Evolutionary conservation across 2,329 filamentous ascomycete genomes (phyloP), one percentile per base, ranked within the genome.

Genomic region (Lasiodiplodia gonubiensis): DNA sequence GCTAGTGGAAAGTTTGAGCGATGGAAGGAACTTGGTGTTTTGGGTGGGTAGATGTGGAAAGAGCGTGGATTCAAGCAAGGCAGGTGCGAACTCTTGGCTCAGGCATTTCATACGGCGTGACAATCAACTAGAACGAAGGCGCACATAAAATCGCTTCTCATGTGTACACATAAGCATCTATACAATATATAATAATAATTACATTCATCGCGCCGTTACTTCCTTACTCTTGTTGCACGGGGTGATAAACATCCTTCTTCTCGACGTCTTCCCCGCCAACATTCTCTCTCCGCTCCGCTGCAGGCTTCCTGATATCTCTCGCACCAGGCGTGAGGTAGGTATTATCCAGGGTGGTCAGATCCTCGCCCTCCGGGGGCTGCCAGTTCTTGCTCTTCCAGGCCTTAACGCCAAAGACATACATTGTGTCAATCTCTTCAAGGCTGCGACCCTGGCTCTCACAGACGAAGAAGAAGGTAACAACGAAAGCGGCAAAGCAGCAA

Each of bases 331-430:
- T 76, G 57, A 79, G 66, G 64, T 76, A 78, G 1, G 72, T 76
- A 59, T 71, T 74, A 57, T 79, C 76, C 33, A 77, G 37, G 30
- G 71, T 74, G 1, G 75, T 75, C 61, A 79, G 67, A 8, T 75
- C 76, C 59, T 79, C 76, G 33, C 76, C 76, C 61, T 76, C 73
- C 4, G 75, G 71, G 14, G 73, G 74, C 12, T 73, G 59, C 86
- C 86, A 91, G 69, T 84, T 80, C 54, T 80, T 75, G 71, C 87
- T 89, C 81, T 88, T 86, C 78, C 74, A 69, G 70, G 89, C 88
- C 70, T 80, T 85, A 42, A 91, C 86, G 18, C 79, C 79, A 66
- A 88, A 81, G 37, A 90, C 80, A 70, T 92, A 92, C 82, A 86
- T 84, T 68, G 85, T 82, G 72, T 80, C 78, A 23, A 80, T 80